phyloP scores from a whole-genome alignment of 192 early-diverging fungal species.

The Linnemannia zychae region DNA sequence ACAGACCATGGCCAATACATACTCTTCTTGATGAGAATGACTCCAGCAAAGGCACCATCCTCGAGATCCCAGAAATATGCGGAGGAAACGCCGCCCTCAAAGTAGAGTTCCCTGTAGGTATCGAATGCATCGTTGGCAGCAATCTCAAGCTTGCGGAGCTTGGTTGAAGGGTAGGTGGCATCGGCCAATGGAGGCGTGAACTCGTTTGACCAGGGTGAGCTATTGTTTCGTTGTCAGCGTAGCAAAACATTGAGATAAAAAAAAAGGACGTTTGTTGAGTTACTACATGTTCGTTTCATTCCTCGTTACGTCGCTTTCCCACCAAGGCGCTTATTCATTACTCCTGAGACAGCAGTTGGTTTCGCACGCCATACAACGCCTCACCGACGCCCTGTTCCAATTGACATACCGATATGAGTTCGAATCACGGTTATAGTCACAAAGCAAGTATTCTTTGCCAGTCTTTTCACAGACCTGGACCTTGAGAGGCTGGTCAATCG shows the following conservation, averaged over 20 bases:
- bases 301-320: not conserved
- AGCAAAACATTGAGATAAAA: not conserved
- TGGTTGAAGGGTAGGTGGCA: slow-evolving; percentile 80
- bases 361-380: not conserved
- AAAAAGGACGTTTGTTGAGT: not conserved
- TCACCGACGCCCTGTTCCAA: not conserved
- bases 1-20: slow-evolving; percentile 11
- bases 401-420: slow-evolving; percentile 86
- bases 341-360: not conserved
- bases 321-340: not conserved
- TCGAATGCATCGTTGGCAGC: slow-evolving; percentile 96
- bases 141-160: slow-evolving; percentile 90
- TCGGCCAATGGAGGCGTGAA: slow-evolving; percentile 91
- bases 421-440: slow-evolving; percentile 98
- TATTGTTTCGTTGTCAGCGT: slow-evolving; percentile 17
- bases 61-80: slow-evolving; percentile 95
- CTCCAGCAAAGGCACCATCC: slow-evolving; percentile 90
- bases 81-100: slow-evolving; percentile 96
- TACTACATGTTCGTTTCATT: too few relatives aligned
- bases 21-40: slow-evolving; percentile 97
- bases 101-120: slow-evolving; percentile 97
- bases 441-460: slow-evolving; percentile 89
- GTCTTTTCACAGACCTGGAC: slow-evolving; percentile 75
- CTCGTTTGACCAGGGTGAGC: slow-evolving; percentile 98
- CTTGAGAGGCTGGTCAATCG: slow-evolving; percentile 94